Base-by-base conservation (phyloP, 768 basidiomycete species). In the Mycena metata region DNA sequence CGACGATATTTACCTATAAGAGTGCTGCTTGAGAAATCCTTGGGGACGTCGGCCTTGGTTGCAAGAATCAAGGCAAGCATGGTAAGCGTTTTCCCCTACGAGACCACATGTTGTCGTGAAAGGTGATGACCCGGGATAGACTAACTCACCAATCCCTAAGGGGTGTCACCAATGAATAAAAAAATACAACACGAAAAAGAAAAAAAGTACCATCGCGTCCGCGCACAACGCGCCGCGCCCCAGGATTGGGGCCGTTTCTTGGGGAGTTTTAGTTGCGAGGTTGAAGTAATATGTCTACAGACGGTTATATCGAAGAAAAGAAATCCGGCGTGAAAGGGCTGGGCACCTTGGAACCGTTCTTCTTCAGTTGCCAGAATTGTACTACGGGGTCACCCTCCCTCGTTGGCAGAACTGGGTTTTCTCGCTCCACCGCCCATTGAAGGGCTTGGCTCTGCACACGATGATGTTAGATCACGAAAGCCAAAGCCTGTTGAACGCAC, bases 211-310 rank as follows among this genome's bases (percentile, higher is more conserved):
- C 96, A 98, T 98, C 45, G 93, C 92, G 79, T 97, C 96, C 0
- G 92, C 96, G 64, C 93, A 89, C 56, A 97, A 81, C 3, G 94
- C 96, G n/a, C 96, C 96, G 73, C 90, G 83, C 12, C 95, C 95
- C 23, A 96, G 86, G 0, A 72, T 71, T 3, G 95, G 95, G 2
- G 83, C 75, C 0, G 80, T 79, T 60, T 86, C 82, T 76, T 93
- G 93, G 21, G 92, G 94, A 15, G 89, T 91, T 71, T 91, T 91
- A 0, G 96, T 96, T 0, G 92, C 95, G 64, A 96, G 75, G 69
- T 95, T 94, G 76, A 88, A 89, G 74, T 90, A 95, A 75, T 89
- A 92, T 3, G 81, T 62, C 87, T 91, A 52, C 46, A 36, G 24
- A n/a, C 23, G 26, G 41, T 55, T 45, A 36, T 52, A 23, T 35